Evolutionary conservation across 768 basidiomycete genomes (phyloP), one percentile per base, ranked within the genome.

Genomic region (Strobilomyces dryophilus): DNA sequence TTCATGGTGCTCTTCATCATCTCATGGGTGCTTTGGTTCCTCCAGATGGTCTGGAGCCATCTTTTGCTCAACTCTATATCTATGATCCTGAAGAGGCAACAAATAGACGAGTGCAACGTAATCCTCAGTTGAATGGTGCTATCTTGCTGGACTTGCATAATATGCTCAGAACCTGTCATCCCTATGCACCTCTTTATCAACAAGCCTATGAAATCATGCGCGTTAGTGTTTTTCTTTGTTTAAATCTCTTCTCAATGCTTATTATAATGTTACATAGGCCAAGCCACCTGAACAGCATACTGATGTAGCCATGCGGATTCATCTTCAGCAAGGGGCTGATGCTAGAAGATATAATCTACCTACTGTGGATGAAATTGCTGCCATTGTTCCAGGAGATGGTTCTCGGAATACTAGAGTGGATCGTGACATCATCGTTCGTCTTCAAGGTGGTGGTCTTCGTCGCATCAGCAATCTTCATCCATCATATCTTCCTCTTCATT

Each of bases 291-390:
- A 56, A 17, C 4, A 64, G 17, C 63, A 61, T 20, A 45, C 37
- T 1, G 43, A 64, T 49, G 15, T 69, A 2, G 0, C 1, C 8
- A 48, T 61, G 20, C 1, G 26, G 0, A 26, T 71, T 14, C 32
- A 49, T 31, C 5, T 61, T 0, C 45, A 61, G 1, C 48, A 54
- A 0, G 50, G 42, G 0, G 39, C 45, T 49, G 75, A 79, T 63
- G 59, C 44, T 0, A 59, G 73, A 6, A 49, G 67, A 12, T 78
- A 81, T 47, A 80, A 80, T 56, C 53, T 75, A 0, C 78, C 79
- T 2, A 74, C 71, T 44, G 65, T 70, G 1, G 60, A 71, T 52
- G 76, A 79, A 45, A 65, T 80, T 51, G 74, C 74, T 37, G 70
- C 73, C 0, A 67, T 81, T 36, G 35, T 79, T 24, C 73, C 74